Evolutionary conservation across 192 early-diverging fungal species (phyloP).

Genomic region (Piromyces finnis): DNA sequence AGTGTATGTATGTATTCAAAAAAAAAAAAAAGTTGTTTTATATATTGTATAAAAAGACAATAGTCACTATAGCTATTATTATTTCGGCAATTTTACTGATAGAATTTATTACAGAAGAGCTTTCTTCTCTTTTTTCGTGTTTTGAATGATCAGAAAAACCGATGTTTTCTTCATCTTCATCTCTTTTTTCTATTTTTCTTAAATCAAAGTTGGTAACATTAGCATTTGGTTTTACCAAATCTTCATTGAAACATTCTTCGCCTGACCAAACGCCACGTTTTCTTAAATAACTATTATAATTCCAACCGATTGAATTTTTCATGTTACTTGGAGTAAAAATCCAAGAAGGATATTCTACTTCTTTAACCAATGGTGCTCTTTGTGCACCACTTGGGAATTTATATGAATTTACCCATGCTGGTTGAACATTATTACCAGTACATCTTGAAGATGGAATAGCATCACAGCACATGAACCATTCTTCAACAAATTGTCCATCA

Average conservation of each 20-base stretch:
- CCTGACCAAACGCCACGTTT: neutral
- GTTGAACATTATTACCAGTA: neutral
- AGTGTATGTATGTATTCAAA: too few relatives aligned
- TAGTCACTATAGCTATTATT: too few relatives aligned
- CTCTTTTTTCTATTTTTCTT: too few relatives aligned
- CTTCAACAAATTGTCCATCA: neutral
- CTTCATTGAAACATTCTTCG: neutral
- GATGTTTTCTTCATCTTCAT: too few relatives aligned
- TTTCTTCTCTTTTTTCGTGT: too few relatives aligned
- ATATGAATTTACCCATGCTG: neutral
- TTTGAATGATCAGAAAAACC: too few relatives aligned
- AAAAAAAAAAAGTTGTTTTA: too few relatives aligned
- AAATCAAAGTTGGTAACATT: neutral
- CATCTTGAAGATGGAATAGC: neutral
- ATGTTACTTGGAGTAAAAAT: neutral
- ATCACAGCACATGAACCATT: neutral
- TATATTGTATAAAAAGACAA: too few relatives aligned
- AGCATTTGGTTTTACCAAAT: neutral
- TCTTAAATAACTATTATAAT: neutral
- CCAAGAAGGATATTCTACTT: neutral
- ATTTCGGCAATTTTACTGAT: too few relatives aligned
- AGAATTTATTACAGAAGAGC: too few relatives aligned
- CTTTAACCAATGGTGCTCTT: neutral
- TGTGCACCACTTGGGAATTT: neutral
- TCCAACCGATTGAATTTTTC: neutral